These are phyloP conservation scores for Eucalyptus pauciflora DNA, from an alignment of 345 rosid species.

Conservation along the genomic window DNA sequence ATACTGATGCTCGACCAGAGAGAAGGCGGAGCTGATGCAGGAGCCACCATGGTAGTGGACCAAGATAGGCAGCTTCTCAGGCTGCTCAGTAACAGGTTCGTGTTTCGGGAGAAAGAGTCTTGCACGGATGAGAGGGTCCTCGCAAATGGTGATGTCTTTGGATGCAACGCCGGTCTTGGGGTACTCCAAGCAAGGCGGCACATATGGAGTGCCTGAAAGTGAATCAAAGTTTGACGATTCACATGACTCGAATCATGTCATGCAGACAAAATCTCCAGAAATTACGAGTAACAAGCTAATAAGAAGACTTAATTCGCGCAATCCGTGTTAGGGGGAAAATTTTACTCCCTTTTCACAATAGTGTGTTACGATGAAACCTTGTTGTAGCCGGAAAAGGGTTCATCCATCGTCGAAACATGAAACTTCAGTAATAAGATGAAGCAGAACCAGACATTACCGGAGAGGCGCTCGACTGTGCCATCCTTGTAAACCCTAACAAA, in stretches of 20 bases:
- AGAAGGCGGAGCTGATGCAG: constrained; percentile 12
- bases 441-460: neutral
- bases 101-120: constrained; percentile 17
- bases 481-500: constrained; percentile 16
- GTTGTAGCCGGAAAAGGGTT: neutral
- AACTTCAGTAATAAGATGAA: neutral
- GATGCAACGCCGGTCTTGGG: constrained; percentile 8
- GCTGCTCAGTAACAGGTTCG: neutral
- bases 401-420: neutral
- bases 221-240: neutral
- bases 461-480: constrained; percentile 9
- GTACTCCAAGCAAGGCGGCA: constrained; percentile 6
- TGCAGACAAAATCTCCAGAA: neutral
- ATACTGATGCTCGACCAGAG: neutral
- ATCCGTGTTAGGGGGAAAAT: neutral
- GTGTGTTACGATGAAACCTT: neutral
- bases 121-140: constrained; percentile 5
- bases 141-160: constrained; percentile 11
- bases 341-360: neutral
- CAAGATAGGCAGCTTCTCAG: constrained; percentile 8
- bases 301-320: neutral
- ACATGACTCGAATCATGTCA: neutral
- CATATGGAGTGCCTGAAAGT: neutral
- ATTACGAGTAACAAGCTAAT: neutral
- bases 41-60: constrained; percentile 20